These are phyloP conservation scores for Pestalotiopsis sp. DNA, from an alignment of 2,329 filamentous ascomycete genomes.

Conservation along the genomic window DNA sequence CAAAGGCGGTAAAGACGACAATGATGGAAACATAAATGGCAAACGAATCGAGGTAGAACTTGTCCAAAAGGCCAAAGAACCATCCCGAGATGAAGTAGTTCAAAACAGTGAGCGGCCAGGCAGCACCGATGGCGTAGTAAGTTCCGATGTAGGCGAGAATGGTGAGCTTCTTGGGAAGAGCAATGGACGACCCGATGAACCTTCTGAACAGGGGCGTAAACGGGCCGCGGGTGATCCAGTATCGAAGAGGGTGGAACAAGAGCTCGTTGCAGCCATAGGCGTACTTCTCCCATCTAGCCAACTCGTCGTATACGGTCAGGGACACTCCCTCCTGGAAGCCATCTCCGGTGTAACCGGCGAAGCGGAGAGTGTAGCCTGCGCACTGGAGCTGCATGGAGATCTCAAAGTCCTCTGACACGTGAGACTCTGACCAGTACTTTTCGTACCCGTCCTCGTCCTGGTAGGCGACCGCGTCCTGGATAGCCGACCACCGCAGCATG, in stretches of 20 bases:
- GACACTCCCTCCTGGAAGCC: slow-evolving; percentile 85
- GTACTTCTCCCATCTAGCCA: slow-evolving; percentile 86
- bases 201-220: slow-evolving; percentile 78
- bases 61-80: slow-evolving; percentile 53
- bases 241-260: slow-evolving; percentile 76
- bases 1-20: slow-evolving; percentile 35
- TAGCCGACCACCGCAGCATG: slow-evolving; percentile 73
- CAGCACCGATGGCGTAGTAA: slow-evolving; percentile 77
- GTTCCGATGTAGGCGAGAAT: slow-evolving; percentile 79
- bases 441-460: slow-evolving; percentile 71
- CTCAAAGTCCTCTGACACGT: slow-evolving; percentile 82
- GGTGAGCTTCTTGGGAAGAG: slow-evolving; percentile 75
- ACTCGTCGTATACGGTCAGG: slow-evolving; percentile 81
- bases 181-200: slow-evolving; percentile 75
- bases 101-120: slow-evolving; percentile 72
- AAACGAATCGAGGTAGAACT: slow-evolving; percentile 68
- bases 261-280: slow-evolving; percentile 84
- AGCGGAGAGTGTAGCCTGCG: slow-evolving; percentile 71
- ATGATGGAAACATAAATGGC: slow-evolving; percentile 36
- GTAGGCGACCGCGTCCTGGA: slow-evolving; percentile 71
- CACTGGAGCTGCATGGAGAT: slow-evolving; percentile 79
- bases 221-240: slow-evolving; percentile 74
- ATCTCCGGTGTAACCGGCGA: slow-evolving; percentile 74
- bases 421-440: slow-evolving; percentile 81
- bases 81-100: slow-evolving; percentile 80